phyloP scores from a whole-genome alignment of 2,329 filamentous ascomycete species.

The Thelonectria rubi region DNA sequence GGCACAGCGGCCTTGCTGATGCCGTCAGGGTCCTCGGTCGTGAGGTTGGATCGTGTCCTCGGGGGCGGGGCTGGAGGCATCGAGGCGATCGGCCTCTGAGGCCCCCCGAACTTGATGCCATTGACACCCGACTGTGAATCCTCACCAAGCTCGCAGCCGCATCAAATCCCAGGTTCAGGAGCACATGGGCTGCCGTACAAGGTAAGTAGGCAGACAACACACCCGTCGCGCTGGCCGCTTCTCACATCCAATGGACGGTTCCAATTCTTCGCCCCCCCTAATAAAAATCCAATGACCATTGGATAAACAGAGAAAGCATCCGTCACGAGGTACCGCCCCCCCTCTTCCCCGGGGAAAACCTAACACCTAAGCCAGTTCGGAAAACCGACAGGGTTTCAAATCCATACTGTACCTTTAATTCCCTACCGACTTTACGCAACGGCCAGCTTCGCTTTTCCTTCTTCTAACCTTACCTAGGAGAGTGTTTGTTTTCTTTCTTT shows the following conservation, averaged over 20 bases:
- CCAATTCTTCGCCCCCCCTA: conserved; percentile 1
- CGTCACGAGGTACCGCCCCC: conserved; percentile 7
- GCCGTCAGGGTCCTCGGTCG: no score
- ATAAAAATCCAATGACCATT: conserved; percentile 1
- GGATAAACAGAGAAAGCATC: background rate
- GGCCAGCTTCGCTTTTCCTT: conserved; percentile 15
- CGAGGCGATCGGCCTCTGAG: no score
- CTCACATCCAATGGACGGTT: background rate
- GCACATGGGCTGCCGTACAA: no score
- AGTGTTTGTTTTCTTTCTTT: background rate
- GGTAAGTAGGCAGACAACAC: no score
- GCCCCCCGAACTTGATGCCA: no score
- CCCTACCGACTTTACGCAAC: conserved; percentile 3
- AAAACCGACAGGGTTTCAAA: conserved; percentile 16
- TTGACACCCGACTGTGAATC: no score
- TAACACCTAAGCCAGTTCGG: conserved; percentile 17
- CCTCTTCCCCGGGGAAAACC: no score
- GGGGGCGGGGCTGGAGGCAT: no score
- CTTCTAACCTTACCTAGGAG: background rate
- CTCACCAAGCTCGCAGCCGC: no score
- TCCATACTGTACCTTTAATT: conserved; percentile 1
- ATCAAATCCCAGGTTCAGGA: no score
- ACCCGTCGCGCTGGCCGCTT: background rate
- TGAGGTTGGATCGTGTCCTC: no score
- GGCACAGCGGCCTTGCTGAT: no score